These are phyloP conservation scores for Isoetes engelmannii DNA, from an alignment of 83 land plant genomes.

Conservation along the genomic window DNA sequence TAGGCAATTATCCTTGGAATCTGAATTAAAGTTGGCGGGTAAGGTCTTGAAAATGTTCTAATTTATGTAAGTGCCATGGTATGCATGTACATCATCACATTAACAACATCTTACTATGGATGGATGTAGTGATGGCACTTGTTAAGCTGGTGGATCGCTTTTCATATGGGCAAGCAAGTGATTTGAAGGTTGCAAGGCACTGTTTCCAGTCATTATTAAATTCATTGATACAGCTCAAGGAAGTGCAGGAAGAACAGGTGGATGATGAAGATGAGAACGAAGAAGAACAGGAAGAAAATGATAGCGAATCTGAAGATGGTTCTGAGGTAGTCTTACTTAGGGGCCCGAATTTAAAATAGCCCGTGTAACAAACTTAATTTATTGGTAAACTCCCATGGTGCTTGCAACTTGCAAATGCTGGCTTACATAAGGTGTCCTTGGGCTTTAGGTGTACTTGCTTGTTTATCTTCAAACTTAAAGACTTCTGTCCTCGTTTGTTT, in stretches of 20 bases:
- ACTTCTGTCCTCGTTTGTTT: no score
- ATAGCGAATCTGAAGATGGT: conserved; percentile 38
- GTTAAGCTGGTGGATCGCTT: neutral
- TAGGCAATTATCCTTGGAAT: conserved; percentile 35
- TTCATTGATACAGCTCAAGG: conserved; percentile 44
- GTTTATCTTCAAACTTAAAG: no score
- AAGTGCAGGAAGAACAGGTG: conserved; percentile 47
- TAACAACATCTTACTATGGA: neutral
- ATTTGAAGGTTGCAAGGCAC: conserved; percentile 15
- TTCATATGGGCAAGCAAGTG: neutral
- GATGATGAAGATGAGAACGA: conserved; percentile 37
- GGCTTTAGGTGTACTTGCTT: no score
- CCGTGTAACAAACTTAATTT: no score
- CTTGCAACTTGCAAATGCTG: no score
- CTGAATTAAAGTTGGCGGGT: conserved; percentile 69
- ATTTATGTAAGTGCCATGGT: neutral
- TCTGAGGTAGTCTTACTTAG: conserved; percentile 12
- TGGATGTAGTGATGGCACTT: neutral
- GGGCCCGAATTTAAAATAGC: no score
- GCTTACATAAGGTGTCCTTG: no score
- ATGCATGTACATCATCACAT: neutral
- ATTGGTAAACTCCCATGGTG: no score
- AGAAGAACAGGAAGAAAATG: conserved; percentile 19
- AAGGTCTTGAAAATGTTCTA: conserved; percentile 6
- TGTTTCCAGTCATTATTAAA: conserved; percentile 56